A percentile compares a stretch with the other conserved stretches of the same genome.
Conservation (phyloP, 306 rosid species). For the Medicago ruthenica region DNA sequence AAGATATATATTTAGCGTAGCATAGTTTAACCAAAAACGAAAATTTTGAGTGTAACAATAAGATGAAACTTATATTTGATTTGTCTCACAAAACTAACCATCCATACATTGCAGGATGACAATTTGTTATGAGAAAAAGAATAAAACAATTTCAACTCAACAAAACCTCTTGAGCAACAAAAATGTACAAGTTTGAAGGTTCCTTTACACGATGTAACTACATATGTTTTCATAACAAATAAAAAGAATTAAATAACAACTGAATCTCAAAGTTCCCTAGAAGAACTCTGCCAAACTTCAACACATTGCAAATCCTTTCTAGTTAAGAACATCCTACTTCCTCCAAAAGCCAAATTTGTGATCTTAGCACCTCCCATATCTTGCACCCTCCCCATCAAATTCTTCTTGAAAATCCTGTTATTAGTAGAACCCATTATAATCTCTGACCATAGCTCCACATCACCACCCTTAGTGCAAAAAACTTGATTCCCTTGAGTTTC, state of each 20-base stretch:
- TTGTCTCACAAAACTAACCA: conserved; percentile 13
- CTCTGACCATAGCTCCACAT: conserved; percentile 87
- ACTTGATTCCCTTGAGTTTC: conserved; percentile 85
- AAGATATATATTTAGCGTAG: too few species aligned
- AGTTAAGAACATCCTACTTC: conserved; percentile 85
- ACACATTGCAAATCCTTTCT: conserved; percentile 81
- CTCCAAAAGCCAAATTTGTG: conserved; percentile 75
- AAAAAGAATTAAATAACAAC: not conserved
- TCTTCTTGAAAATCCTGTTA: conserved; percentile 74
- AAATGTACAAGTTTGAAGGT: conserved; percentile 32
- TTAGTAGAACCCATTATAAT: conserved; percentile 54
- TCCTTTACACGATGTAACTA: conserved; percentile 7
- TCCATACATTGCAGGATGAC: conserved; percentile 12
- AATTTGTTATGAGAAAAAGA: not conserved
- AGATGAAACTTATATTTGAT: not conserved
- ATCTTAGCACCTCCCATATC: conserved; percentile 80
- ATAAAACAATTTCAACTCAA: conserved; percentile 13
- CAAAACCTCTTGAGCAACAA: not conserved
- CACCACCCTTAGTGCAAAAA: conserved; percentile 78
- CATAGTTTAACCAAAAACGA: not conserved
- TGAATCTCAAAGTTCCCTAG: conserved; percentile 54
- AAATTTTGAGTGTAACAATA: not conserved
- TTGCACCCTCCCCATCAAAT: conserved; percentile 75
- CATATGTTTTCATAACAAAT: not conserved
- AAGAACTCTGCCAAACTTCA: conserved; percentile 93